Evolutionary conservation across 1,284 basidiomycete species (phyloP).

Genomic region (Abortiporus biennis): DNA sequence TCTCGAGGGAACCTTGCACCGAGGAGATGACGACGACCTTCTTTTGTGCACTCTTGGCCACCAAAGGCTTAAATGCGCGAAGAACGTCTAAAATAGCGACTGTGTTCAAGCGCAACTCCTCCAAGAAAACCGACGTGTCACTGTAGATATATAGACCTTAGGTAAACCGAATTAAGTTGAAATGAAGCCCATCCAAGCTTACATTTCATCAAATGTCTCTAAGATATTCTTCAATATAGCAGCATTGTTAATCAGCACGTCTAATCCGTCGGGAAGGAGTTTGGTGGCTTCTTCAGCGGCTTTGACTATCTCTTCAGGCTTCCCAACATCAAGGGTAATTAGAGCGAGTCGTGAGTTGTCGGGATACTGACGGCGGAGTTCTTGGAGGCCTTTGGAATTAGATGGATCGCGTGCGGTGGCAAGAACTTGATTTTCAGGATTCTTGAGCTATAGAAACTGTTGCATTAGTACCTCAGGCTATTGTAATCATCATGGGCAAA

Average conservation of each 20-base stretch:
- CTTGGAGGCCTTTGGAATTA: background rate
- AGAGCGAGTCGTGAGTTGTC: background rate
- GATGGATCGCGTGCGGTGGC: slow-evolving; percentile 3
- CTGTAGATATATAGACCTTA: slow-evolving; percentile 1
- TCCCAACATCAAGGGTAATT: background rate
- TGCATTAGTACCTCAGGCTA: too few species aligned
- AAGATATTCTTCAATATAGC: background rate
- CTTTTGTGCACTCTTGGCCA: background rate
- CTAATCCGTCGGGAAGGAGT: slow-evolving; percentile 4
- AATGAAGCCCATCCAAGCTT: too few species aligned
- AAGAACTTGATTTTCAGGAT: slow-evolving; percentile 1
- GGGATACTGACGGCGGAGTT: background rate
- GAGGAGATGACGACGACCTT: slow-evolving; percentile 1
- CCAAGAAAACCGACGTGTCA: background rate
- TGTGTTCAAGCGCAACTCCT: slow-evolving; percentile 1
- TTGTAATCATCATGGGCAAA: too few species aligned
- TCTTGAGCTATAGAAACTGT: slow-evolving; percentile 6
- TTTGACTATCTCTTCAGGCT: background rate
- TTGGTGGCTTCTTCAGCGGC: background rate
- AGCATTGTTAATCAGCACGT: slow-evolving; percentile 6
- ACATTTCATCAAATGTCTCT: background rate
- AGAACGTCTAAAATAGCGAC: slow-evolving; percentile 1
- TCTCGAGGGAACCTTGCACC: background rate
- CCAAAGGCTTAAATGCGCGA: slow-evolving; percentile 1
- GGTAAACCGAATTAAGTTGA: background rate